A percentile compares a stretch with the other conserved stretches of the same genome.
phyloP scores from a whole-genome alignment of 257 asterid genomes.

The Anisodus acutangulus region DNA sequence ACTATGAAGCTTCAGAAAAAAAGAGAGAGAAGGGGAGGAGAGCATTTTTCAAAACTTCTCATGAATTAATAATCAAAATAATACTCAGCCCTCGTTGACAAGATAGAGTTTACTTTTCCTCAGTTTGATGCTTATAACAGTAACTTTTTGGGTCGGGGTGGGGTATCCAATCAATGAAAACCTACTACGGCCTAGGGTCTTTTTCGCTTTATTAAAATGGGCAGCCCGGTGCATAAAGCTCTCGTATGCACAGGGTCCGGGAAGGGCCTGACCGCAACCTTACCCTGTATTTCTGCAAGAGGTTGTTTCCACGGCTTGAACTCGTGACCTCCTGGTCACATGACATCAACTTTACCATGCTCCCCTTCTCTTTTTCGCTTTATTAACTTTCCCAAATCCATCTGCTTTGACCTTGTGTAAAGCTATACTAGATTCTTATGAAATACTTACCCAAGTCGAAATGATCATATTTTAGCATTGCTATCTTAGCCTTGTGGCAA shows the following conservation, averaged over 20 bases:
- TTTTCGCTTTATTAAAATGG: not conserved
- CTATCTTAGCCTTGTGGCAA: not conserved
- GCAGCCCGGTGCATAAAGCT: too few relatives aligned
- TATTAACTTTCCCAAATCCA: not conserved
- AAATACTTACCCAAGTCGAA: not conserved
- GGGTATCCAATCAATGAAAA: not conserved
- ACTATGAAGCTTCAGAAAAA: too few relatives aligned
- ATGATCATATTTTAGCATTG: not conserved
- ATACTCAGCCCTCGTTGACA: not conserved
- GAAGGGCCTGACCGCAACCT: too few relatives aligned
- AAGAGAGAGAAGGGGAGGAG: too few relatives aligned
- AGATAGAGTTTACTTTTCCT: not conserved
- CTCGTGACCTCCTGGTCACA: too few relatives aligned
- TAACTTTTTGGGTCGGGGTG: not conserved
- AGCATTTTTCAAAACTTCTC: too few relatives aligned
- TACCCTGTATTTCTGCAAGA: too few relatives aligned
- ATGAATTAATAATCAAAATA: too few relatives aligned
- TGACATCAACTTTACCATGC: too few relatives aligned
- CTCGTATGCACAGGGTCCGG: too few relatives aligned
- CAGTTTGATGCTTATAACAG: not conserved
- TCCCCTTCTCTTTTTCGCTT: not conserved
- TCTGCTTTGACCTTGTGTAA: not conserved
- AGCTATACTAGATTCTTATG: not conserved
- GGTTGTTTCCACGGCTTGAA: too few relatives aligned
- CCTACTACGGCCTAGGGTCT: not conserved